Evolutionary conservation across 2,329 filamentous ascomycete genomes (phyloP).

Genomic region (Aquanectria penicillioides): DNA sequence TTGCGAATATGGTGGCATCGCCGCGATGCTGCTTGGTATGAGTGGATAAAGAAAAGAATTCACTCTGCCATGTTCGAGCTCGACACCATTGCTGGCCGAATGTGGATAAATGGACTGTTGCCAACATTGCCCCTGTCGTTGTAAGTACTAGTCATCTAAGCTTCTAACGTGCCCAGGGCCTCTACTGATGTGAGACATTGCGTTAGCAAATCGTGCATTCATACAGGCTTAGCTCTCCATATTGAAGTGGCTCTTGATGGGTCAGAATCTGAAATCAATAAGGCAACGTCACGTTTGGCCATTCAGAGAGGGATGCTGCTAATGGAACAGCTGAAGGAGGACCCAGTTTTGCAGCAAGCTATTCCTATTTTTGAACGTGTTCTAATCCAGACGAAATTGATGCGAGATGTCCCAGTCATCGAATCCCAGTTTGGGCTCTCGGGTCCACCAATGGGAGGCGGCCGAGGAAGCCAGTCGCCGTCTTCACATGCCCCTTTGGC

Average conservation of each 20-base stretch:
- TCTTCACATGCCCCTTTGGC: not conserved
- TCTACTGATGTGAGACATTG: not conserved
- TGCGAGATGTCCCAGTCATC: not conserved
- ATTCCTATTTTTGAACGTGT: conserved; percentile 13
- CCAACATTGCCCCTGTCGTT: conserved; percentile 7
- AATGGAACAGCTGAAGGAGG: conserved; percentile 2
- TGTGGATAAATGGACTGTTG: conserved; percentile 2
- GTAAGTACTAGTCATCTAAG: not conserved
- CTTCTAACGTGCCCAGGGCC: too few relatives aligned
- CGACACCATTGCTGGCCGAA: conserved; percentile 12
- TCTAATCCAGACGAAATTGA: conserved; percentile 5
- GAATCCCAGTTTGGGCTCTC: not conserved
- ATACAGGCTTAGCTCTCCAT: conserved; percentile 13
- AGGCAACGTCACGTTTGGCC: conserved; percentile 3
- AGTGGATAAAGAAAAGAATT: conserved; percentile 8
- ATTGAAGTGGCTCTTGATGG: conserved; percentile 15
- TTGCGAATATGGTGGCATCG: conserved; percentile 13
- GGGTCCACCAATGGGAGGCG: not conserved
- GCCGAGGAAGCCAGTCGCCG: not conserved
- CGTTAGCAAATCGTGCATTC: conserved; percentile 16
- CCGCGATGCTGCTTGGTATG: not conserved
- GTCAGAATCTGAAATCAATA: conserved; percentile 6
- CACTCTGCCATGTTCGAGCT: conserved; percentile 16
- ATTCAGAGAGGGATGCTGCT: conserved; percentile 8
- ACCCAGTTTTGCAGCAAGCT: conserved; percentile 6